Percentiles rank a stretch among this genome's conserved stretches.
These are phyloP conservation scores for Calonectria honghensis DNA, from an alignment of 2,329 filamentous ascomycete species.

Conservation along the genomic window DNA sequence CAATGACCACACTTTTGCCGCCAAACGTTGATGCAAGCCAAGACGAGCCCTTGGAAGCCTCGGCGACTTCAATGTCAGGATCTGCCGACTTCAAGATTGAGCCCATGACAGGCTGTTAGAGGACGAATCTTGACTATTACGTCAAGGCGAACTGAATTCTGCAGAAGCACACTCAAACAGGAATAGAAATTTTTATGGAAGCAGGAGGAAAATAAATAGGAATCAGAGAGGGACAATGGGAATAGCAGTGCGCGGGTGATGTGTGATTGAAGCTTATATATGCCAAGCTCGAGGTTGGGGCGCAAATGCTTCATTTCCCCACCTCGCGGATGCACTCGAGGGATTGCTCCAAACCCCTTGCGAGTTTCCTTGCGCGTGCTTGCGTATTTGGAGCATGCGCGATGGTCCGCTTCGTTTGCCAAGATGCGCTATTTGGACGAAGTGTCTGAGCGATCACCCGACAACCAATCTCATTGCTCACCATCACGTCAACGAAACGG, in stretches of 20 bases:
- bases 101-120: not conserved
- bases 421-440: constrained; percentile 12
- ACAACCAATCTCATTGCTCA: not conserved
- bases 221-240: not conserved
- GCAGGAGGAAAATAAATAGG: too few relatives aligned
- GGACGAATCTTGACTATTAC: too few relatives aligned
- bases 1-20: constrained; percentile 64
- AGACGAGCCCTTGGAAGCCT: constrained; percentile 46
- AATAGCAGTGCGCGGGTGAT: not conserved
- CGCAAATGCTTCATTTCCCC: constrained; percentile 1
- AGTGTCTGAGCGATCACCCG: constrained; percentile 21
- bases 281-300: not conserved
- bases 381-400: not conserved
- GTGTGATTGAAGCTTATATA: constrained; percentile 24
- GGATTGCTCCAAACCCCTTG: not conserved
- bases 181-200: not conserved
- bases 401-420: constrained; percentile 18
- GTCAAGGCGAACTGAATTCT: too few relatives aligned
- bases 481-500: constrained; percentile 16
- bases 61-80: constrained; percentile 50
- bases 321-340: constrained; percentile 1
- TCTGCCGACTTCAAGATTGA: constrained; percentile 42
- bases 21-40: constrained; percentile 62
- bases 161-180: too few relatives aligned
- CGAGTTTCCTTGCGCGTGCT: not conserved